Conservation (phyloP, 352 stramenopile genomes). For the Pythium dissimile region DNA sequence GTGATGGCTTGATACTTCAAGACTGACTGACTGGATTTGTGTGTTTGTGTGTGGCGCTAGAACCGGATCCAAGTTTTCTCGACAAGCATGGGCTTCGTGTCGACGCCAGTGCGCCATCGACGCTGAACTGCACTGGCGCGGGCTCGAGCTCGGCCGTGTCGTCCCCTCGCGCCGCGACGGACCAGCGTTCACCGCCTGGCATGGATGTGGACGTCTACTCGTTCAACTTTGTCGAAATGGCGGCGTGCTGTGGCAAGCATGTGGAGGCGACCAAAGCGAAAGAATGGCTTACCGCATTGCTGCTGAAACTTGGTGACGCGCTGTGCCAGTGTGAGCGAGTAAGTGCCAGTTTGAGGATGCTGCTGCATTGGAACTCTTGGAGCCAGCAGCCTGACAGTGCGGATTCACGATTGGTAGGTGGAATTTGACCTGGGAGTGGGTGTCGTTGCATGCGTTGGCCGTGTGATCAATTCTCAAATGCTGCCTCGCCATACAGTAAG, state of each 20-base stretch:
- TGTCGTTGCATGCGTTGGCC: slow-evolving; percentile 41
- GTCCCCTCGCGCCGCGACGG: not conserved
- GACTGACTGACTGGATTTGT: not conserved
- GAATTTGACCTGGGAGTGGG: slow-evolving; percentile 65
- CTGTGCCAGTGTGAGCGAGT: slow-evolving; percentile 53
- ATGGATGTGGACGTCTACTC: slow-evolving; percentile 20
- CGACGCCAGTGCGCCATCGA: slow-evolving; percentile 5
- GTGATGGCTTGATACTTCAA: too few relatives aligned
- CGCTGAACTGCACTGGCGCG: not conserved
- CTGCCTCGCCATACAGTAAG: slow-evolving; percentile 41
- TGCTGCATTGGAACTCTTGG: not conserved
- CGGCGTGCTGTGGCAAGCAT: slow-evolving; percentile 45
- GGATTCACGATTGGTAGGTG: slow-evolving; percentile 30
- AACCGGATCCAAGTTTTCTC: slow-evolving; percentile 55
- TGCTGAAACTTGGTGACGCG: slow-evolving; percentile 54
- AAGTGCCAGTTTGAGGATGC: slow-evolving; percentile 4
- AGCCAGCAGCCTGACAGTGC: too few relatives aligned
- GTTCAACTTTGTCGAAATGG: slow-evolving; percentile 74
- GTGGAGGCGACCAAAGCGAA: slow-evolving; percentile 49
- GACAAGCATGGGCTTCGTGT: slow-evolving; percentile 45
- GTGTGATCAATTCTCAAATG: slow-evolving; percentile 54
- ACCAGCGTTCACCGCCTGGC: not conserved
- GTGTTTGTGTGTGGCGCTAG: slow-evolving; percentile 13
- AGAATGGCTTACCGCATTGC: slow-evolving; percentile 49
- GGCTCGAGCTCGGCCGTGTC: not conserved